These are phyloP conservation scores for Monosporascus sp. DNA, from an alignment of 2,329 filamentous ascomycete species.

Conservation along the genomic window DNA sequence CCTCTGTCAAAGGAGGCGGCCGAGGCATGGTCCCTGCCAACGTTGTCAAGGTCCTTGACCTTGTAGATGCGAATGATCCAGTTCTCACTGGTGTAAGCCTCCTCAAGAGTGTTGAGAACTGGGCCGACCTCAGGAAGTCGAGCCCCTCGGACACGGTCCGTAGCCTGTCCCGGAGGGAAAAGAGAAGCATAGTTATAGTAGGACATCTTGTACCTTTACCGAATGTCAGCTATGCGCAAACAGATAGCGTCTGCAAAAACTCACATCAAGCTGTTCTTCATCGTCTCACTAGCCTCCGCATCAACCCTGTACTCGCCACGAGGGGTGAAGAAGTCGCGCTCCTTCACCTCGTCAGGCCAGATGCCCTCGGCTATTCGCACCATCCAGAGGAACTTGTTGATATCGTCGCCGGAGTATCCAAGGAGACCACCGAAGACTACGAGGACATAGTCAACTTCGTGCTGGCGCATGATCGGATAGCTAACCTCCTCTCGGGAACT, in stretches of 20 bases:
- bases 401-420: constrained; percentile 96
- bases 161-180: constrained; percentile 86
- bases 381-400: constrained; percentile 99
- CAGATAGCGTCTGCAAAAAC: constrained; percentile 27
- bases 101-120: constrained; percentile 81
- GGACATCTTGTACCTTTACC: constrained; percentile 95
- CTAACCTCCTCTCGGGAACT: constrained; percentile 95
- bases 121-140: constrained; percentile 80
- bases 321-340: constrained; percentile 90
- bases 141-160: constrained; percentile 80
- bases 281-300: constrained; percentile 85
- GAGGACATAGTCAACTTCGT: constrained; percentile 98
- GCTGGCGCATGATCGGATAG: constrained; percentile 96
- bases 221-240: constrained; percentile 16
- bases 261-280: constrained; percentile 99
- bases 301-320: constrained; percentile 95
- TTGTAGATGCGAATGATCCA: constrained; percentile 99
- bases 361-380: constrained; percentile 98
- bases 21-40: constrained; percentile 78
- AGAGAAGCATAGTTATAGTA: constrained; percentile 96
- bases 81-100: constrained; percentile 98
- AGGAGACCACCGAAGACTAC: constrained; percentile 94
- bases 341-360: constrained; percentile 98
- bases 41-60: constrained; percentile 97
- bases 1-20: constrained; percentile 69